A percentile compares a stretch with the other conserved stretches of the same genome.
These are phyloP conservation scores for Blastocladiella britannica DNA, from an alignment of 192 early-diverging fungal genomes.

Conservation along the genomic window DNA sequence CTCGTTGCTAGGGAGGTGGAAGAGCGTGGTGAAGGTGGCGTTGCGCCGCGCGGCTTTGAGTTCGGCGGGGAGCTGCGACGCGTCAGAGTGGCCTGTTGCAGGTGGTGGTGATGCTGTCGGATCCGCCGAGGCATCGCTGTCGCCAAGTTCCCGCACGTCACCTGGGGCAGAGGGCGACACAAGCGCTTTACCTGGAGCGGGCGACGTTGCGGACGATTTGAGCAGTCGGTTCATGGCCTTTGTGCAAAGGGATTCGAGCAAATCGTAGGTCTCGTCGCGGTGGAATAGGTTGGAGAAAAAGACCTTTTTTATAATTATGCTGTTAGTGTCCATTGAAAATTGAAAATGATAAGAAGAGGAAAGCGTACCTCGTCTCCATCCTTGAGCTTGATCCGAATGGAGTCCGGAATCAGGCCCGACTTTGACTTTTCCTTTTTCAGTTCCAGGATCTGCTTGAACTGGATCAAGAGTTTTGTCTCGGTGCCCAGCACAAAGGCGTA, in stretches of 20 bases:
- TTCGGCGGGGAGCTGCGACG: neutral
- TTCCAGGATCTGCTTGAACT: slow-evolving; percentile 80
- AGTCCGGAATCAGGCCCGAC: slow-evolving; percentile 70
- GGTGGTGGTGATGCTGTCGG: too few species aligned
- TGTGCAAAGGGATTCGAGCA: slow-evolving; percentile 74
- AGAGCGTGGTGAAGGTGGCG: slow-evolving; percentile 45
- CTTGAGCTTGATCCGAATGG: slow-evolving; percentile 64
- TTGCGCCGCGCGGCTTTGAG: slow-evolving; percentile 56
- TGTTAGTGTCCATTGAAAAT: too few species aligned
- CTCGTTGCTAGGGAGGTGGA: slow-evolving; percentile 59
- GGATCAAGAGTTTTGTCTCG: slow-evolving; percentile 78
- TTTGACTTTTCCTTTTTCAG: slow-evolving; percentile 73
- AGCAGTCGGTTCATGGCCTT: slow-evolving; percentile 72
- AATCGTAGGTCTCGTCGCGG: slow-evolving; percentile 86
- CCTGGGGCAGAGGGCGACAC: neutral
- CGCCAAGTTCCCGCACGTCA: neutral
- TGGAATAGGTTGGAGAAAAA: slow-evolving; percentile 88
- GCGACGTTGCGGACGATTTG: slow-evolving; percentile 52
- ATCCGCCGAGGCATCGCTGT: too few species aligned
- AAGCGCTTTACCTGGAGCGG: slow-evolving; percentile 30
- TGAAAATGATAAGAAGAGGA: too few species aligned
- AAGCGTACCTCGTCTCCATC: slow-evolving; percentile 46
- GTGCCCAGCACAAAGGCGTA: slow-evolving; percentile 82
- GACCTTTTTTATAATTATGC: slow-evolving; percentile 42
- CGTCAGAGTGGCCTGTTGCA: too few species aligned